Conservation (phyloP, 75 land plant species). For the Isoetes taiwanensis region DNA sequence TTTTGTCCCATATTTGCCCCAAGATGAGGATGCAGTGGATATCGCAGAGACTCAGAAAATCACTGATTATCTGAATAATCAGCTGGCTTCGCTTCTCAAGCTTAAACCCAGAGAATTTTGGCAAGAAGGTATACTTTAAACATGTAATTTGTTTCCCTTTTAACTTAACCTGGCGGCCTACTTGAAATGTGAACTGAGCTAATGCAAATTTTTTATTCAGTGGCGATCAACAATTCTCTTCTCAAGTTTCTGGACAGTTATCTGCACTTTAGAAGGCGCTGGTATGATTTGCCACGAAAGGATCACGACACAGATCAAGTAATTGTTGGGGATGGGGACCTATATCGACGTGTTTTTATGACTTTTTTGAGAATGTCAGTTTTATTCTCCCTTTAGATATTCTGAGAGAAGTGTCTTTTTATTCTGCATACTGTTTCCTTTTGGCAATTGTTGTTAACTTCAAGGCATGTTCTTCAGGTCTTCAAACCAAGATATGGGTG, state of each 20-base stretch:
- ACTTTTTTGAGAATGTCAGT: slow-evolving; percentile 70
- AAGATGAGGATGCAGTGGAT: slow-evolving; percentile 89
- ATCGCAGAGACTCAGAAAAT: slow-evolving; percentile 67
- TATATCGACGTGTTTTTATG: slow-evolving; percentile 87
- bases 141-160: not conserved
- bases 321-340: slow-evolving; percentile 72
- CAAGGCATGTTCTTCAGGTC: slow-evolving; percentile 33
- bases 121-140: slow-evolving; percentile 42
- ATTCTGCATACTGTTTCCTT: not conserved
- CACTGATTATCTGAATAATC: slow-evolving; percentile 56
- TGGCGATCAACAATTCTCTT: slow-evolving; percentile 54
- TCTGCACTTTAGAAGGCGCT: slow-evolving; percentile 70
- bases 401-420: not conserved
- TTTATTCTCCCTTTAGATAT: not conserved
- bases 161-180: not conserved
- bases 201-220: slow-evolving; percentile 36
- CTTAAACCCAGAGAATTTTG: slow-evolving; percentile 54
- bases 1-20: slow-evolving; percentile 83
- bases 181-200: not conserved
- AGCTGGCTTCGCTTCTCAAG: slow-evolving; percentile 46
- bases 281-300: slow-evolving; percentile 59
- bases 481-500: slow-evolving; percentile 59
- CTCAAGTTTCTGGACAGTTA: slow-evolving; percentile 77
- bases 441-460: not conserved
- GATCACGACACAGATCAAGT: slow-evolving; percentile 35